Evolutionary conservation across 768 basidiomycete species (phyloP).

Genomic region (Crucibulum laeve): DNA sequence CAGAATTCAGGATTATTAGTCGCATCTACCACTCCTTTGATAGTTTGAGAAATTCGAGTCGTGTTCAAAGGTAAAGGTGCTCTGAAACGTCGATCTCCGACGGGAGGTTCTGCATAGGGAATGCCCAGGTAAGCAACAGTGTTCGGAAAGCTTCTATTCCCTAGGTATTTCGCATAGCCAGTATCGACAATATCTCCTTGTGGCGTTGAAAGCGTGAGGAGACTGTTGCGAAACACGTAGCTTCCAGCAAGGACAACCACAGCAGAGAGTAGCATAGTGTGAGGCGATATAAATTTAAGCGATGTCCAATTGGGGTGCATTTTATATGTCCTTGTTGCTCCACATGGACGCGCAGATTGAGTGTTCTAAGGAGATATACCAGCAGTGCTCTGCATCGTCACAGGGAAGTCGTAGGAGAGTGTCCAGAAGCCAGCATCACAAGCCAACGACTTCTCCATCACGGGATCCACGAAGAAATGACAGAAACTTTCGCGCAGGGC

Average conservation of each 20-base stretch:
- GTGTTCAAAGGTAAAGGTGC: constrained; percentile 50
- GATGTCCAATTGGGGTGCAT: too few species aligned
- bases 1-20: constrained; percentile 54
- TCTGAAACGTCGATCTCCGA: constrained; percentile 48
- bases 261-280: constrained; percentile 10
- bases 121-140: constrained; percentile 55
- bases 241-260: constrained; percentile 9
- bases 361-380: too few species aligned
- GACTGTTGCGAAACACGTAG: constrained; percentile 8
- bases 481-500: too few species aligned
- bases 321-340: too few species aligned
- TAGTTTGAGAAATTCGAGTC: constrained; percentile 29
- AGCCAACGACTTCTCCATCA: too few species aligned
- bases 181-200: constrained; percentile 30
- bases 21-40: constrained; percentile 43
- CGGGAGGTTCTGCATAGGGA: constrained; percentile 56
- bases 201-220: constrained; percentile 7
- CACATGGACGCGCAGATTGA: too few species aligned
- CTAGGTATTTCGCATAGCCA: constrained; percentile 56
- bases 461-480: too few species aligned
- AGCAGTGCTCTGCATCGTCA: too few species aligned
- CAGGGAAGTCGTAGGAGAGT: too few species aligned
- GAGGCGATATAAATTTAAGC: too few species aligned
- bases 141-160: constrained; percentile 47
- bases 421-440: too few species aligned